phyloP scores from a whole-genome alignment of 164 flowering plant genomes.

The Warburgia ugandensis region DNA sequence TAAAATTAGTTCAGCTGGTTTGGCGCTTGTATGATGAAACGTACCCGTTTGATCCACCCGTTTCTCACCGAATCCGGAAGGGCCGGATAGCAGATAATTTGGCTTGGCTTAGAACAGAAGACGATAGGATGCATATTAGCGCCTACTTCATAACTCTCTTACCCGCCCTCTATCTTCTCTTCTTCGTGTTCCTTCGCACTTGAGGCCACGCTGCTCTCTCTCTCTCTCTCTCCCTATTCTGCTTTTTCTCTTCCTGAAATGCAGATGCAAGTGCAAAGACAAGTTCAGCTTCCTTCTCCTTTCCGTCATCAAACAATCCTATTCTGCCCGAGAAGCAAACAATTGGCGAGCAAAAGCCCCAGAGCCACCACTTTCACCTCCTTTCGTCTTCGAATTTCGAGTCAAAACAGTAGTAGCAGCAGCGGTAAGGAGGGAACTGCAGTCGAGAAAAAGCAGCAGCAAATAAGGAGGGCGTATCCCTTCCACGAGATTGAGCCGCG shows the following conservation, averaged over 20 bases:
- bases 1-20: too few relatives aligned
- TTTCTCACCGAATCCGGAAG: too few relatives aligned
- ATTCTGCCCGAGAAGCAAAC: background rate
- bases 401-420: slow-evolving; percentile 6
- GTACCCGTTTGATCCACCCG: too few relatives aligned
- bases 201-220: background rate
- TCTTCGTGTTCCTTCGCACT: background rate
- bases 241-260: background rate
- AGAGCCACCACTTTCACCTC: slow-evolving; percentile 1
- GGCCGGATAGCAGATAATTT: too few relatives aligned
- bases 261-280: slow-evolving; percentile 14
- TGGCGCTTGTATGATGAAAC: too few relatives aligned
- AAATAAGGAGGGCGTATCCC: slow-evolving; percentile 61
- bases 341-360: background rate
- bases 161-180: slow-evolving; percentile 1
- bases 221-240: background rate
- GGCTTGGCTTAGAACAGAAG: too few relatives aligned
- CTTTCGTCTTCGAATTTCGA: slow-evolving; percentile 6
- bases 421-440: slow-evolving; percentile 9
- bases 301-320: slow-evolving; percentile 3
- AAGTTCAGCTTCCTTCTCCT: slow-evolving; percentile 15
- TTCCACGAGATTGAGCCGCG: slow-evolving; percentile 82
- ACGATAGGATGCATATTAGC: too few relatives aligned
- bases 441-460: slow-evolving; percentile 19
- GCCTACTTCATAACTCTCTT: too few relatives aligned